Base-by-base conservation (phyloP, 805 yeast genomes). In the Candida sonorensis region DNA sequence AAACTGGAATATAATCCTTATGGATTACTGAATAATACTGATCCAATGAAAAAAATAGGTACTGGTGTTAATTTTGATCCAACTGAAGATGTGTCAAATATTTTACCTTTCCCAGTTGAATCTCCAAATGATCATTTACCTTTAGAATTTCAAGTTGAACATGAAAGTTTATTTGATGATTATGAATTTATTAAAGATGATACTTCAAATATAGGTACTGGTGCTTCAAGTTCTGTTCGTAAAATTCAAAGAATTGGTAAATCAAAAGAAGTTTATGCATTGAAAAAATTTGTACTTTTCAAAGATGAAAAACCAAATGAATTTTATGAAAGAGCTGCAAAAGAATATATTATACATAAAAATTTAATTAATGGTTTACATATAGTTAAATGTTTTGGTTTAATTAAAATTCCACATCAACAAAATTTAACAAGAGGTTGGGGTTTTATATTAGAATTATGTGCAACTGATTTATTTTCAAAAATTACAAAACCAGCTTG, bases 361-460 rank as follows among this genome's bases (percentile, higher is more conserved):
- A 64, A 64, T 23, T 51, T 76, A 11, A 64, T 71, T 35, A 57
- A 64, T 9, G 75, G 75, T 40, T 64, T 77, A 27, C 90, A 83
- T 51, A 70, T 83, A 18, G 77, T 77, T 11, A 69, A 70, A 29
- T 77, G 84, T 16, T 60, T 61, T 34, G 69, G 72, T 3, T 50
- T 81, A 23, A 59, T 81, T 21, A 68, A 74, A 41, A 68, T 81
- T 8, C 82, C 81, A 31, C 72, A 81, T 8, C 75, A 78, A 20
- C 46, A 46, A 7, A 48, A 51, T 26, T 56, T 79, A 31, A 60
- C 73, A 0, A 60, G 92, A 44, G 90, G 92, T 8, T 83, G 94
- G 94, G 94, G 92, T 7, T 74, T 82, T 45, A 67, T 81, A 10
- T 58, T 82, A 55, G 88, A 81, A 44, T 68, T 65, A 26, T 81